Base-by-base conservation (phyloP, 2,329 filamentous ascomycete genomes). In the Atkinsonella texensis region DNA sequence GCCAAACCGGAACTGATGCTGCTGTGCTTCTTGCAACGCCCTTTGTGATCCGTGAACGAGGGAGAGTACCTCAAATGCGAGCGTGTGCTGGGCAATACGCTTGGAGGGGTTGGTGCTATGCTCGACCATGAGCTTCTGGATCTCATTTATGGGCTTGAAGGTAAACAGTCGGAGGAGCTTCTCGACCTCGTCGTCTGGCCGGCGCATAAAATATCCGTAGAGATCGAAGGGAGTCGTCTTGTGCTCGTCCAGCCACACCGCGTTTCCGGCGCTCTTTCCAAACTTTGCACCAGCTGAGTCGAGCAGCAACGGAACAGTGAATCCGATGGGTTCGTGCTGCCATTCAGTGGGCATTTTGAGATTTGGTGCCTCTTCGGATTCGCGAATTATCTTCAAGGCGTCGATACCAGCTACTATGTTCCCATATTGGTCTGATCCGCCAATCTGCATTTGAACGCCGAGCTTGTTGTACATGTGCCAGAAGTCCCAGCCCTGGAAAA, bases 401-500 rank as follows among this genome's bases (percentile, higher is more conserved):
- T 96, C 88, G 62, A 93, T 84, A 47, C 93, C 93, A 12, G 90
- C 83, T 31, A 94, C 79, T 57, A 98, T 97, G 68, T 98, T 98
- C 56, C 93, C 93, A 64, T 85, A 97, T 70, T 98, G 93, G 64
- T 98, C 93, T 7, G 89, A 89, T 40, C 93, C 93, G 53, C 93
- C 93, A 49, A 98, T 87, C 69, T 98, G 89, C 64, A 97, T 79
- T 63, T 90, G 84, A 10, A 89, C 75, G 46, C 77, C 77, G 23
- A 76, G 74, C 46, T 79, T 76, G 55, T 60, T 66, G 68, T 87
- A 94, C 70, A 97, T 77, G 59, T 87, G 77, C 87, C 88, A 97
- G 80, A 90, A 98, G 66, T 98, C 93, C 85, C 90, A 97, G 20
- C 85, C 89, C 65, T 98, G 93, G 60, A 97, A 80, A 15, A 98